A percentile compares a stretch with the other conserved stretches of the same genome.
These are phyloP conservation scores for Cercospora berteroae DNA, from an alignment of 2,329 filamentous ascomycete species.

Conservation along the genomic window DNA sequence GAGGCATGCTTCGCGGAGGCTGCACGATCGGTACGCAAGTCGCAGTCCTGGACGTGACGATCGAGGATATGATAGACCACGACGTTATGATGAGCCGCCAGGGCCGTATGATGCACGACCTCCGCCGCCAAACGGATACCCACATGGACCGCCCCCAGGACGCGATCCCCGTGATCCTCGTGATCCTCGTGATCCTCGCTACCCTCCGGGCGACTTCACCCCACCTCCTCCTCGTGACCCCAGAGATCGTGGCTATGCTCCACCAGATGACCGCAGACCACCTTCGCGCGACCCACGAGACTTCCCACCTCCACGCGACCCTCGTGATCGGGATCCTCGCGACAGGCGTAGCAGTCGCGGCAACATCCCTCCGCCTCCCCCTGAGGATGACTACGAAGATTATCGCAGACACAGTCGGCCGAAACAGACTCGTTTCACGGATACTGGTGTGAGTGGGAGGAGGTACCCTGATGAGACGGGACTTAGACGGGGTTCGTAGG, in stretches of 20 bases:
- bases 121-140: constrained; percentile 9
- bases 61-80: constrained; percentile 16
- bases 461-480: constrained; percentile 17
- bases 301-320: constrained; percentile 6
- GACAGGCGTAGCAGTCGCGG: constrained; percentile 13
- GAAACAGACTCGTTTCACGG: constrained; percentile 19
- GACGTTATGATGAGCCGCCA: constrained; percentile 12
- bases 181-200: constrained; percentile 12
- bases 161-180: constrained; percentile 13
- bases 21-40: constrained; percentile 20
- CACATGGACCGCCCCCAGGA: constrained; percentile 5
- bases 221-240: constrained; percentile 6
- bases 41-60: constrained; percentile 21
- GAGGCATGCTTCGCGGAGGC: constrained; percentile 21
- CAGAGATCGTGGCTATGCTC: constrained; percentile 10
- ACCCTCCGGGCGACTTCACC: constrained; percentile 5
- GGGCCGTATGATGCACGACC: constrained; percentile 8
- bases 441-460: constrained; percentile 18
- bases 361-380: neutral
- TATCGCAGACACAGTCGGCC: constrained; percentile 12
- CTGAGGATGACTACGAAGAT: constrained; percentile 18
- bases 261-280: constrained; percentile 11
- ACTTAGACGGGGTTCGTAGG: constrained; percentile 9
- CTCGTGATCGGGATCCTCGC: constrained; percentile 9
- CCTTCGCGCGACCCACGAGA: constrained; percentile 12